Conservation (phyloP, 306 rosid species). For the Styphnolobium japonicum region DNA sequence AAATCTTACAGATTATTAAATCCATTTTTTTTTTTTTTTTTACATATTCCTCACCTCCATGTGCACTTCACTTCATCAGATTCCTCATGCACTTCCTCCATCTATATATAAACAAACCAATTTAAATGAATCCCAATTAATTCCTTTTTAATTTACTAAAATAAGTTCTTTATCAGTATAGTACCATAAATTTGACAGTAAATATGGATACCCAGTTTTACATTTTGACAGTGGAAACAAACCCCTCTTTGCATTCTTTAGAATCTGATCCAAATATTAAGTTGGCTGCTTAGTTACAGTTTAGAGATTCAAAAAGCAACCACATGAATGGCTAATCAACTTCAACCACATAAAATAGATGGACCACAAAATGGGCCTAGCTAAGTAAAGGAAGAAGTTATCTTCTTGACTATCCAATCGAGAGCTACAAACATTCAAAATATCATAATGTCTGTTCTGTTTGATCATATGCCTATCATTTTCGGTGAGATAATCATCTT, state of each 20-base stretch:
- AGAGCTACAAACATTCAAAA: slow-evolving; percentile 35
- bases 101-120: slow-evolving; percentile 40
- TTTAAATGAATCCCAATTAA: slow-evolving; percentile 25
- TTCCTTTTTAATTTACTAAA: slow-evolving; percentile 4
- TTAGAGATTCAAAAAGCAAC: slow-evolving; percentile 28
- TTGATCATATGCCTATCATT: slow-evolving; percentile 37
- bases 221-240: background rate
- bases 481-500: slow-evolving; percentile 19
- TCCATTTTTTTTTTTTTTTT: background rate
- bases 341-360: slow-evolving; percentile 45
- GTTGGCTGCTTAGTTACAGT: background rate
- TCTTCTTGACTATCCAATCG: slow-evolving; percentile 29
- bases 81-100: slow-evolving; percentile 42
- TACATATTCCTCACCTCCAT: slow-evolving; percentile 51
- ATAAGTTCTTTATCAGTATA: background rate
- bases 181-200: background rate
- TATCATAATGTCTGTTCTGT: slow-evolving; percentile 31
- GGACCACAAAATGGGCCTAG: slow-evolving; percentile 59
- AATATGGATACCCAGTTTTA: background rate
- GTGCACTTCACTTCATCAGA: slow-evolving; percentile 66
- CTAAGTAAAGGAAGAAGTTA: slow-evolving; percentile 31
- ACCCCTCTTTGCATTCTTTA: background rate
- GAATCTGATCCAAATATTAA: background rate
- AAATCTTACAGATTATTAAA: slow-evolving; percentile 41
- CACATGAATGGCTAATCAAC: slow-evolving; percentile 44